Evolutionary conservation across 371 early-diverging fungal genomes (phyloP).

Genomic region (Syncephalastrum contaminatum): DNA sequence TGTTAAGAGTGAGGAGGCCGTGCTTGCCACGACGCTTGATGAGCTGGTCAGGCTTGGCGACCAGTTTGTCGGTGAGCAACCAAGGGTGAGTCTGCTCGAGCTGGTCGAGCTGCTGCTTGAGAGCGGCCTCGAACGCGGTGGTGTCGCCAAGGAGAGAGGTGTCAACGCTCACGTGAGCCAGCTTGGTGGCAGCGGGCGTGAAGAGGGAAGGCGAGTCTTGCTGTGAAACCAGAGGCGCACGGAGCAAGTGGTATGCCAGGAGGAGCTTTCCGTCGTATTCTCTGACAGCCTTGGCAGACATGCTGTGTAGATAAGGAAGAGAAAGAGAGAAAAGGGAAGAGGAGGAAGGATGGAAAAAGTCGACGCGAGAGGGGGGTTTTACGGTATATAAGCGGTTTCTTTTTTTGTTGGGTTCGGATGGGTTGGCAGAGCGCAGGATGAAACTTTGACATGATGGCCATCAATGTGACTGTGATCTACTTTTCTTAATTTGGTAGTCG

Average conservation of each 20-base stretch:
- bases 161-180: constrained; percentile 80
- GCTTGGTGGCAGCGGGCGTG: constrained; percentile 70
- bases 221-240: constrained; percentile 60
- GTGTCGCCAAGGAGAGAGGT: constrained; percentile 49
- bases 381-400: neutral
- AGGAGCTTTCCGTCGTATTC: constrained; percentile 97
- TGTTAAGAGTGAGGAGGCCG: constrained; percentile 88
- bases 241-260: constrained; percentile 84
- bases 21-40: constrained; percentile 97
- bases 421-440: neutral
- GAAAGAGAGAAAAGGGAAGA: constrained; percentile 5
- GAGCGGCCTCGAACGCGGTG: constrained; percentile 51
- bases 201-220: constrained; percentile 55
- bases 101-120: constrained; percentile 63
- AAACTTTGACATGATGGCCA: constrained; percentile 12
- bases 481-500: too few species aligned
- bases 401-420: constrained; percentile 13
- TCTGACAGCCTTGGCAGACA: constrained; percentile 96
- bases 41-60: constrained; percentile 96
- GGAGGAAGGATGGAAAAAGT: constrained; percentile 7
- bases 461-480: constrained; percentile 9
- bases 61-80: constrained; percentile 80
- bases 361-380: constrained; percentile 2
- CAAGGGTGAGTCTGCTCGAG: constrained; percentile 84
- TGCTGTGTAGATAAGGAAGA: constrained; percentile 26